Percentiles rank a stretch among this genome's conserved stretches.
These are phyloP conservation scores for Cornus controversa DNA, from an alignment of 148 eudicot genomes.

Conservation along the genomic window DNA sequence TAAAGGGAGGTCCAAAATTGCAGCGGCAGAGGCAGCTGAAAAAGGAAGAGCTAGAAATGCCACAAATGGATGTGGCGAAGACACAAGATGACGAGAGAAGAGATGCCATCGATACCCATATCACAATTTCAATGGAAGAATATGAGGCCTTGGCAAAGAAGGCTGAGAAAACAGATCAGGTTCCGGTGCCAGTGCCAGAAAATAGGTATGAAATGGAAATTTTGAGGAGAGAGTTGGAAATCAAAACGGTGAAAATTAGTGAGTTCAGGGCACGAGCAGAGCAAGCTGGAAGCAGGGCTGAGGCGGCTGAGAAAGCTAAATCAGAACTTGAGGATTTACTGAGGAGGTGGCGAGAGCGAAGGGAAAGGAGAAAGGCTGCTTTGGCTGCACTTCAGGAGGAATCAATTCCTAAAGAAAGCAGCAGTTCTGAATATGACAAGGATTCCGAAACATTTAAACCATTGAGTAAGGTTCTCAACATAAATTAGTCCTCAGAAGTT, in stretches of 20 bases:
- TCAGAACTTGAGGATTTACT: conserved; percentile 23
- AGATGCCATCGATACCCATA: background rate
- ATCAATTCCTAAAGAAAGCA: conserved; percentile 13
- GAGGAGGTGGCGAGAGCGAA: conserved; percentile 25
- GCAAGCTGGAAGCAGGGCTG: conserved; percentile 37
- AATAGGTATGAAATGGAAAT: background rate
- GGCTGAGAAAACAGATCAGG: background rate
- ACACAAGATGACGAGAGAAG: background rate
- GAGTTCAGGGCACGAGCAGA: conserved; percentile 37
- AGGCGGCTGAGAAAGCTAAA: conserved; percentile 35
- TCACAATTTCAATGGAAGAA: conserved; percentile 14
- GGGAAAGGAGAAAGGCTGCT: conserved; percentile 27
- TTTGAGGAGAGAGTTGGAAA: conserved; percentile 18
- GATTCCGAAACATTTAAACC: too few relatives aligned
- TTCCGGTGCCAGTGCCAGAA: background rate
- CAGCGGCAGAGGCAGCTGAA: conserved; percentile 33
- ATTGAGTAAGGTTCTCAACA: too few relatives aligned
- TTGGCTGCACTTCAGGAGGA: conserved; percentile 29
- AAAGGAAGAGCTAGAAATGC: conserved; percentile 12
- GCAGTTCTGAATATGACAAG: too few relatives aligned
- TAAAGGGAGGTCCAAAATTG: conserved; percentile 27
- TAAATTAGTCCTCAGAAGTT: too few relatives aligned
- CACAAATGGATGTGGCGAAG: background rate
- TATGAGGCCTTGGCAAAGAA: background rate
- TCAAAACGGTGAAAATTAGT: conserved; percentile 10